Evolutionary conservation across 345 rosid genomes (phyloP).

Genomic region (Cardiospermum halicacabum): DNA sequence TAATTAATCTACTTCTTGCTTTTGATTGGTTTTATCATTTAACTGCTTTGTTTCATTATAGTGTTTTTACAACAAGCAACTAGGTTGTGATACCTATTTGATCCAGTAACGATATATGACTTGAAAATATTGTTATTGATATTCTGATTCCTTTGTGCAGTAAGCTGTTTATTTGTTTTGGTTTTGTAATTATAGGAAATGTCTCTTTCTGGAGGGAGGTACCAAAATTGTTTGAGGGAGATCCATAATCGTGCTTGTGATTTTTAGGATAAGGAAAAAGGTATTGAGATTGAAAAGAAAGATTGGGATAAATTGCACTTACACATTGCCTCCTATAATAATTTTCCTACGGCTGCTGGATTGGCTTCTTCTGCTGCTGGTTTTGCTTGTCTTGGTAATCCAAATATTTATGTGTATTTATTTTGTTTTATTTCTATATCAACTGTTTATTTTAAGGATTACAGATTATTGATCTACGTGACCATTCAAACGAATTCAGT

Average conservation of each 20-base stretch:
- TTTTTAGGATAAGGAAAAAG: constrained; percentile 74
- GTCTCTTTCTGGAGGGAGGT: constrained; percentile 88
- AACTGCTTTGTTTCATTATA: too few species aligned
- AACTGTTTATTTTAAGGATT: background rate
- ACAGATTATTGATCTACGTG: too few species aligned
- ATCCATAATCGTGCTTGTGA: constrained; percentile 73
- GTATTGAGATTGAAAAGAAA: constrained; percentile 65
- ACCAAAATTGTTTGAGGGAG: constrained; percentile 81
- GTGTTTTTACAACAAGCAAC: too few species aligned
- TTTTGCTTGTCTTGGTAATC: constrained; percentile 94
- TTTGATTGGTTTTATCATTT: too few species aligned
- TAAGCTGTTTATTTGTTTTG: constrained; percentile 20
- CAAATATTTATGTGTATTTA: too few species aligned
- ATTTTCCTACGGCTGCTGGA: constrained; percentile 98
- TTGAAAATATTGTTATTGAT: too few species aligned
- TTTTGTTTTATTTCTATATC: background rate
- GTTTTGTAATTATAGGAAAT: constrained; percentile 71
- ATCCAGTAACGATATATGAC: too few species aligned
- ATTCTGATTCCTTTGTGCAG: too few species aligned
- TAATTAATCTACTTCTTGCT: too few species aligned
- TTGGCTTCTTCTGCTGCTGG: constrained; percentile 99
- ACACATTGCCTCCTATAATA: constrained; percentile 88
- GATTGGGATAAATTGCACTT: constrained; percentile 85
- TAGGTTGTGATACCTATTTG: too few species aligned
- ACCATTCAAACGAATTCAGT: too few species aligned